Percentiles rank a stretch among this genome's conserved stretches.
Conservation (phyloP, 2,329 filamentous ascomycete species). For the Aspergillus alliaceus region DNA sequence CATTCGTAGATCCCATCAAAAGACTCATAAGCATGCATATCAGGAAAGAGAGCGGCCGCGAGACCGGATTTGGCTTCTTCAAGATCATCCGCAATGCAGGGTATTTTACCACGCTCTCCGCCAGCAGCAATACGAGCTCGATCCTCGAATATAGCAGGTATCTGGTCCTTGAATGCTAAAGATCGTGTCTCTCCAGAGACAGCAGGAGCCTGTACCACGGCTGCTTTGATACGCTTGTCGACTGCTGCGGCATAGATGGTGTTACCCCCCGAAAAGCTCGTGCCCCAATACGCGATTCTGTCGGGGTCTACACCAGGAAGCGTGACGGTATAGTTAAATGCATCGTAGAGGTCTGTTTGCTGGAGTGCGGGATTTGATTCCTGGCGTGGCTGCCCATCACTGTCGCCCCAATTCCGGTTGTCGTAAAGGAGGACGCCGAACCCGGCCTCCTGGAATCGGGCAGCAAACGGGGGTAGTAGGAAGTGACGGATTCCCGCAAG, state of each 20-base stretch:
- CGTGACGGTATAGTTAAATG: background rate
- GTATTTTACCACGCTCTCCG: background rate
- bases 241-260: background rate
- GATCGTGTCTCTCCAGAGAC: background rate
- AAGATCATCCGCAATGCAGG: background rate
- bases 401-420: conserved; percentile 23
- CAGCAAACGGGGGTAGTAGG: background rate
- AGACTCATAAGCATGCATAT: background rate
- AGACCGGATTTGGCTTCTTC: background rate
- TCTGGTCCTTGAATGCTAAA: background rate
- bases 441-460: conserved; percentile 13
- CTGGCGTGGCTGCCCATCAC: conserved; percentile 27
- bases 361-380: conserved; percentile 26
- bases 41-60: background rate
- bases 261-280: background rate
- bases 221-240: background rate
- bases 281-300: background rate
- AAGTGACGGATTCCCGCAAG: background rate
- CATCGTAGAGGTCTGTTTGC: background rate
- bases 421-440: conserved; percentile 16
- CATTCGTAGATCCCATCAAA: background rate
- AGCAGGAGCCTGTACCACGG: background rate
- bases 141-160: background rate
- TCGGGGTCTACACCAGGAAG: background rate
- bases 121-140: background rate